These are phyloP conservation scores for Kitagawia praeruptora DNA, from an alignment of 129 eudicot species.

Conservation along the genomic window DNA sequence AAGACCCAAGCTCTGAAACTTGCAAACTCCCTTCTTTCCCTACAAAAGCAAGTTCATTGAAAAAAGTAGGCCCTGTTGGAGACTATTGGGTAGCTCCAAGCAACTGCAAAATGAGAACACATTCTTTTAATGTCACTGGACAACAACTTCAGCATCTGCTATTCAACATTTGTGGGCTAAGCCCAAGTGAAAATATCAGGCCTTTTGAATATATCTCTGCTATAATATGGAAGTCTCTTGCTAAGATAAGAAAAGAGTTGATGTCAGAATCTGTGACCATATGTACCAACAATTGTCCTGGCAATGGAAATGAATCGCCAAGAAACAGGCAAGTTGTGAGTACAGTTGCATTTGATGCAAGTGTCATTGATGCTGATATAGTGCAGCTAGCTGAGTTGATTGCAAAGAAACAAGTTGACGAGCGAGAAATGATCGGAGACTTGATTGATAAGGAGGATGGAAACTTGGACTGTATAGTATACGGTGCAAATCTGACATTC, in stretches of 20 bases:
- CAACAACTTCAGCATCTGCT: conserved; percentile 17
- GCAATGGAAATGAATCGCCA: not conserved
- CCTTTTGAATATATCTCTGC: conserved; percentile 40
- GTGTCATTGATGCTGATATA: conserved; percentile 21
- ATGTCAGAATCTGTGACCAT: conserved; percentile 34
- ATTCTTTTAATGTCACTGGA: conserved; percentile 20
- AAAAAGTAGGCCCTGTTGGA: conserved; percentile 30
- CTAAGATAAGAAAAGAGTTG: conserved; percentile 28
- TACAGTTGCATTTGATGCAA: conserved; percentile 18
- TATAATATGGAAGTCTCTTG: conserved; percentile 42
- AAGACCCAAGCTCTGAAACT: not conserved
- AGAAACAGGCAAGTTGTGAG: conserved; percentile 25
- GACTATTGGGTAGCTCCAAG: conserved; percentile 32
- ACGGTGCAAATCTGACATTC: conserved; percentile 46
- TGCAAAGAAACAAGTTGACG: conserved; percentile 20
- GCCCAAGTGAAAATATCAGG: not conserved
- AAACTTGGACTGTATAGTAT: conserved; percentile 24
- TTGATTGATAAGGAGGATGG: conserved; percentile 17
- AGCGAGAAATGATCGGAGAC: conserved; percentile 20
- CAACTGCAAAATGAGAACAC: conserved; percentile 32
- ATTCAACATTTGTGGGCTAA: not conserved
- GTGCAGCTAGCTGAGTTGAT: conserved; percentile 23
- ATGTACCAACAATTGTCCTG: conserved; percentile 11
- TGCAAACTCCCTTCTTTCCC: not conserved
- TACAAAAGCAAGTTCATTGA: conserved; percentile 19